Percentiles rank a stretch among this genome's conserved stretches.
These are phyloP conservation scores for Plasmodium gaboni DNA, from an alignment of 169 alveolate genomes.

Conservation along the genomic window DNA sequence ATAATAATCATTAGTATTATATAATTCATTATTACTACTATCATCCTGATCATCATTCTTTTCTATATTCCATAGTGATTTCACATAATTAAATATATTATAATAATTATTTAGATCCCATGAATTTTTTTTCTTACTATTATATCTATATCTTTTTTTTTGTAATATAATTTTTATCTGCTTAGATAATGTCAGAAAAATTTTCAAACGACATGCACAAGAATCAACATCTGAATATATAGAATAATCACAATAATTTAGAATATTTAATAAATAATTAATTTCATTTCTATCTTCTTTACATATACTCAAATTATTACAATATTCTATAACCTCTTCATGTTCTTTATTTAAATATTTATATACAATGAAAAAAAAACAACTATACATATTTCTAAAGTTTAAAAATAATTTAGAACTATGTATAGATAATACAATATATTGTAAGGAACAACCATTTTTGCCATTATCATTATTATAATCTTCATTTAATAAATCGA, in stretches of 20 bases:
- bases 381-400: constrained; percentile 59
- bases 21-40: constrained; percentile 14
- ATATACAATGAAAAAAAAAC: constrained; percentile 74
- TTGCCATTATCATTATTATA: neutral
- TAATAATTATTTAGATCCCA: constrained; percentile 58
- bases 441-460: constrained; percentile 40
- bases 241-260: constrained; percentile 64
- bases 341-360: constrained; percentile 69
- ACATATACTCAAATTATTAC: constrained; percentile 68
- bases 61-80: constrained; percentile 73
- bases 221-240: constrained; percentile 73
- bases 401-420: constrained; percentile 66
- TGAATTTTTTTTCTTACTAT: neutral
- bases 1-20: neutral
- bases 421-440: constrained; percentile 62
- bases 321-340: constrained; percentile 71
- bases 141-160: constrained; percentile 47
- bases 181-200: constrained; percentile 51
- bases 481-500: constrained; percentile 52
- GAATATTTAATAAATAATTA: constrained; percentile 62
- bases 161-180: constrained; percentile 51
- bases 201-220: constrained; percentile 75
- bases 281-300: constrained; percentile 74
- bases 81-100: constrained; percentile 70
- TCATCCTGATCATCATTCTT: constrained; percentile 48